Conservation (phyloP, 805 yeast species). For the Yamadazyma insecticola region DNA sequence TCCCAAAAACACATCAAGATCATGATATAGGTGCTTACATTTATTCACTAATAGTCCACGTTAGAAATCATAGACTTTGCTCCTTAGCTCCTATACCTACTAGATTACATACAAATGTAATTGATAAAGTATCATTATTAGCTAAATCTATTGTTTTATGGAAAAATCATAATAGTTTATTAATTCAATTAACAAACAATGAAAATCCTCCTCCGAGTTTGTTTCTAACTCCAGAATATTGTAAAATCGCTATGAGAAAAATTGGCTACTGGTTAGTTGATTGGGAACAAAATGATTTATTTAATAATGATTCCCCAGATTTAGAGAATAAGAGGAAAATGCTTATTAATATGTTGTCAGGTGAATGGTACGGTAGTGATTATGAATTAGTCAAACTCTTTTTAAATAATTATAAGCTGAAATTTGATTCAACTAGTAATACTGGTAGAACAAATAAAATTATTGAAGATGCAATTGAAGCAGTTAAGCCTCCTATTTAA, state of each 20-base stretch:
- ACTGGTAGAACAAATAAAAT: conserved; percentile 31
- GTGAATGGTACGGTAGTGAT: conserved; percentile 43
- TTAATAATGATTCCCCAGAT: conserved; percentile 4
- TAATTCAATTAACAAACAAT: conserved; percentile 10
- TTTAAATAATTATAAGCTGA: conserved; percentile 16
- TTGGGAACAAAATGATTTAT: conserved; percentile 24
- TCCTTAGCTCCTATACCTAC: conserved; percentile 34
- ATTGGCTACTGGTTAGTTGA: conserved; percentile 41
- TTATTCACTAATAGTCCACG: conserved; percentile 31
- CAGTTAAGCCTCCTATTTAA: conserved; percentile 37
- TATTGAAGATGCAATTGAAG: conserved; percentile 31
- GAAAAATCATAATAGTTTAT: conserved; percentile 2
- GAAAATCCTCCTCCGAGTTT: conserved; percentile 5
- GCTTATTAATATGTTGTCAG: conserved; percentile 31
- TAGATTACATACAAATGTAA: conserved; percentile 28
- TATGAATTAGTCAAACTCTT: conserved; percentile 28
- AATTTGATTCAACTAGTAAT: conserved; percentile 18
- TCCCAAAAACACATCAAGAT: conserved; percentile 20
- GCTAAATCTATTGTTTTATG: conserved; percentile 22
- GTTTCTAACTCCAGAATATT: conserved; percentile 34
- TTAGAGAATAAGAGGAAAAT: conserved; percentile 15
- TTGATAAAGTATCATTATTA: conserved; percentile 24
- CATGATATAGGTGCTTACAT: conserved; percentile 35
- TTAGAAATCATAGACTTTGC: conserved; percentile 34
- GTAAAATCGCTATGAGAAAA: conserved; percentile 34